phyloP scores from a whole-genome alignment of 2,329 filamentous ascomycete genomes.

The Alternaria longipes region DNA sequence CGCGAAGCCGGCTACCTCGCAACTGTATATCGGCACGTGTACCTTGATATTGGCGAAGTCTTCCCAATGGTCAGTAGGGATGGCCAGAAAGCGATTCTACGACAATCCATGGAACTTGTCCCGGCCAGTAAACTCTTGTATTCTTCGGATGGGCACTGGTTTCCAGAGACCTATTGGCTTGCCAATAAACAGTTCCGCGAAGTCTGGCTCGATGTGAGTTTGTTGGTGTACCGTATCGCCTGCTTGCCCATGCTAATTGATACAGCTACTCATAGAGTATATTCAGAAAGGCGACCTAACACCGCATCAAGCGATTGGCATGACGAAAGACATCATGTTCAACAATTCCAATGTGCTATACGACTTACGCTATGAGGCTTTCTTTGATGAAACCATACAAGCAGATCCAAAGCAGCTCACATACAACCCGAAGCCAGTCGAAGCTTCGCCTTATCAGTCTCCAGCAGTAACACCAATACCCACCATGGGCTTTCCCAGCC shows the following conservation, averaged over 20 bases:
- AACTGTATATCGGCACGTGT: conserved; percentile 79
- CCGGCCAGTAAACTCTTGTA: conserved; percentile 80
- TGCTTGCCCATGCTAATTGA: conserved; percentile 6
- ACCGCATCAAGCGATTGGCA: conserved; percentile 67
- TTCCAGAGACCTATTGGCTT: conserved; percentile 79
- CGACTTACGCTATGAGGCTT: conserved; percentile 61
- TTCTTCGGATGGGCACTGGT: conserved; percentile 82
- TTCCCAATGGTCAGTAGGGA: conserved; percentile 81
- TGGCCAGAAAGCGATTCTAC: conserved; percentile 75
- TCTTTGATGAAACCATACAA: conserved; percentile 39
- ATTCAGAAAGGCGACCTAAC: conserved; percentile 71
- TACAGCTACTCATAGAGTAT: conserved; percentile 71
- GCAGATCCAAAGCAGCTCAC: conserved; percentile 34
- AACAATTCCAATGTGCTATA: conserved; percentile 81
- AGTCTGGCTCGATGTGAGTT: conserved; percentile 70
- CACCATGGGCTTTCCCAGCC: conserved; percentile 12
- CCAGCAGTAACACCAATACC: conserved; percentile 20
- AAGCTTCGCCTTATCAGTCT: conserved; percentile 22
- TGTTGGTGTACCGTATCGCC: background rate
- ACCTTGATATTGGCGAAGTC: conserved; percentile 83
- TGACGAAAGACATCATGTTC: conserved; percentile 76
- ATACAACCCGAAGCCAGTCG: conserved; percentile 34
- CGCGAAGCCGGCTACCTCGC: conserved; percentile 82
- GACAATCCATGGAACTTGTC: conserved; percentile 77
- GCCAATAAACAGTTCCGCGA: conserved; percentile 77